Conservation (phyloP, 106 monocot species). For the Allium fistulosum region DNA sequence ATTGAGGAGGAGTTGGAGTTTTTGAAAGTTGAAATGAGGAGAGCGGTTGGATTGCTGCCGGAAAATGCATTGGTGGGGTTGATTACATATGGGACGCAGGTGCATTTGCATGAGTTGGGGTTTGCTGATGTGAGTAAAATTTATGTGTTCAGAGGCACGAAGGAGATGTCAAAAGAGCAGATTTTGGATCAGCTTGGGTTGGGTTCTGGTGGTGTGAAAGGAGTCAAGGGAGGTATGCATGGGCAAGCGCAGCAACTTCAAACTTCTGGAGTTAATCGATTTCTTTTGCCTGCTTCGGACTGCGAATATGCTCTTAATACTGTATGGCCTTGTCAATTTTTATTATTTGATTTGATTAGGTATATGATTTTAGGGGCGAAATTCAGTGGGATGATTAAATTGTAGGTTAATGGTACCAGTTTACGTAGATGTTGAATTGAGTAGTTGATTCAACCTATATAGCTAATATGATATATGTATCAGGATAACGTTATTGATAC, state of each 20-base stretch:
- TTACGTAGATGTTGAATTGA: too few relatives aligned
- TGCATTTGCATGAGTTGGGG: slow-evolving; percentile 84
- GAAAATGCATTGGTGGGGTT: slow-evolving; percentile 89
- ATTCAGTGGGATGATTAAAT: too few relatives aligned
- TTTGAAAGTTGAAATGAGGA: slow-evolving; percentile 71
- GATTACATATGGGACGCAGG: slow-evolving; percentile 91
- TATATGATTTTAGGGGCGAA: too few relatives aligned
- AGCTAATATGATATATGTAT: not conserved
- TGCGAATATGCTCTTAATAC: slow-evolving; percentile 85
- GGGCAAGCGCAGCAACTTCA: slow-evolving; percentile 30
- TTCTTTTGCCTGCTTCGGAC: slow-evolving; percentile 82
- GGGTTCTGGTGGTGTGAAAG: slow-evolving; percentile 21
- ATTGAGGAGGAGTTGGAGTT: slow-evolving; percentile 93
- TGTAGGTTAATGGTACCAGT: too few relatives aligned
- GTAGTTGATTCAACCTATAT: too few relatives aligned
- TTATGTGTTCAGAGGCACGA: slow-evolving; percentile 82
- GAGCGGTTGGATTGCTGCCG: slow-evolving; percentile 74
- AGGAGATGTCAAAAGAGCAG: slow-evolving; percentile 82
- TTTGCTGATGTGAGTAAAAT: slow-evolving; percentile 73
- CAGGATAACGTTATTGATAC: not conserved
- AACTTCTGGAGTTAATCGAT: slow-evolving; percentile 39
- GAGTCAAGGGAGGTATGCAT: slow-evolving; percentile 8
- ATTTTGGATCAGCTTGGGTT: slow-evolving; percentile 92
- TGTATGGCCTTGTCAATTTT: slow-evolving; percentile 44
- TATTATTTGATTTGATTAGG: too few relatives aligned